phyloP scores from a whole-genome alignment of 352 stramenopile species.

The Phytophthora pistaciae region DNA sequence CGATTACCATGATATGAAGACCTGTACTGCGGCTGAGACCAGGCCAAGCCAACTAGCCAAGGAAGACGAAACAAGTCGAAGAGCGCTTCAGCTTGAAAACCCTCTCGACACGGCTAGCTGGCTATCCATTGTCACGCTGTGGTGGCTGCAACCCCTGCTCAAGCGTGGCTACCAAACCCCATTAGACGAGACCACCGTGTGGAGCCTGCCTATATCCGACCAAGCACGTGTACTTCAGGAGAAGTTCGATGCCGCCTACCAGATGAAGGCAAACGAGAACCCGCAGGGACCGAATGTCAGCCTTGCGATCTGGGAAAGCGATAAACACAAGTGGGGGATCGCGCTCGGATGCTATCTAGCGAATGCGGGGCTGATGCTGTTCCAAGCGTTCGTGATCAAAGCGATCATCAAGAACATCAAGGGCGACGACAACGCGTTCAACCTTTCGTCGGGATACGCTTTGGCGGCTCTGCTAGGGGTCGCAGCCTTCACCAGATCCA shows the following conservation, averaged over 20 bases:
- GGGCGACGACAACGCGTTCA: constrained; percentile 40
- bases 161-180: constrained; percentile 29
- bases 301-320: constrained; percentile 43
- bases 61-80: not conserved
- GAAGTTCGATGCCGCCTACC: constrained; percentile 46
- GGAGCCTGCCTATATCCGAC: constrained; percentile 38
- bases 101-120: constrained; percentile 40
- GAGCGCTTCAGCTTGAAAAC: constrained; percentile 3
- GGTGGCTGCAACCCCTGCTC: constrained; percentile 55
- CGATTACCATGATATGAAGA: constrained; percentile 4
- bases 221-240: constrained; percentile 35
- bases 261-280: constrained; percentile 12
- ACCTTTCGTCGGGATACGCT: constrained; percentile 52
- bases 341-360: constrained; percentile 9
- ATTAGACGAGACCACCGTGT: constrained; percentile 44
- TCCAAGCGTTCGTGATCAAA: constrained; percentile 65
- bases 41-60: not conserved
- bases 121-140: constrained; percentile 49
- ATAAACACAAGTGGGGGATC: constrained; percentile 20
- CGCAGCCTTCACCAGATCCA: constrained; percentile 34
- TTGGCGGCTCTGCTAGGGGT: constrained; percentile 43
- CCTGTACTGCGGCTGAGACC: not conserved
- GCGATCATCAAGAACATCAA: constrained; percentile 53
- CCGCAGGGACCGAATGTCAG: constrained; percentile 33
- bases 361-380: constrained; percentile 6